Conservation (phyloP, 148 eudicot genomes). For the Cornus kousa region DNA sequence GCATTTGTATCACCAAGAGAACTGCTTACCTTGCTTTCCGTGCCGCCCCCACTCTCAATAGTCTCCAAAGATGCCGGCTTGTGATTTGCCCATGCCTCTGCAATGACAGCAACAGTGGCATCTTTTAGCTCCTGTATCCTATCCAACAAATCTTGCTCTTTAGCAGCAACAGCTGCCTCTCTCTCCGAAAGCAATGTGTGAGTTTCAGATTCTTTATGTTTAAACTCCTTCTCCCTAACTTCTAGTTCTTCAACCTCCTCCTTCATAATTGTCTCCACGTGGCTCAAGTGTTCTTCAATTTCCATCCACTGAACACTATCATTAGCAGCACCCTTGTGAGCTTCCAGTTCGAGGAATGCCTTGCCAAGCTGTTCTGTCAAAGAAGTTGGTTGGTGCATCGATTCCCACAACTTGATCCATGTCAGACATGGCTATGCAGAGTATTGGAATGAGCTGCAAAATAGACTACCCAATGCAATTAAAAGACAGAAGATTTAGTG, state of each 20-base stretch:
- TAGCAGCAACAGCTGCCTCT: slow-evolving; percentile 47
- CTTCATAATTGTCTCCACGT: slow-evolving; percentile 36
- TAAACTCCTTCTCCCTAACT: slow-evolving; percentile 41
- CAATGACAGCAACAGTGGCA: slow-evolving; percentile 58
- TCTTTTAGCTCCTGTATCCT: slow-evolving; percentile 62
- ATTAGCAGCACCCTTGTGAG: slow-evolving; percentile 32
- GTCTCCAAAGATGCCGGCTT: slow-evolving; percentile 27
- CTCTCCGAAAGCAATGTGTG: slow-evolving; percentile 33
- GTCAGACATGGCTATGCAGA: slow-evolving; percentile 38
- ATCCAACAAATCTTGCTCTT: slow-evolving; percentile 58
- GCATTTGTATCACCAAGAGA: slow-evolving; percentile 44
- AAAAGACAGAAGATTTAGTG: not conserved
- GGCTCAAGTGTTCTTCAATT: slow-evolving; percentile 43
- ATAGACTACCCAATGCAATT: not conserved
- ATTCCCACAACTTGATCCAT: slow-evolving; percentile 23
- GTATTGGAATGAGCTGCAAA: slow-evolving; percentile 20
- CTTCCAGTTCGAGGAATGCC: slow-evolving; percentile 46
- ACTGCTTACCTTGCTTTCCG: slow-evolving; percentile 52
- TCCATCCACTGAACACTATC: slow-evolving; percentile 34
- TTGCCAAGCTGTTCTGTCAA: slow-evolving; percentile 48
- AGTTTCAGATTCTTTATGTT: slow-evolving; percentile 38
- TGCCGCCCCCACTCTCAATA: slow-evolving; percentile 18
- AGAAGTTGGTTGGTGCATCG: slow-evolving; percentile 27
- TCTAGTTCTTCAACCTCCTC: slow-evolving; percentile 45
- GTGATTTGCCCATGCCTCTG: slow-evolving; percentile 34